Evolutionary conservation across 116 monocot species (phyloP).

Genomic region (Zostera marina): DNA sequence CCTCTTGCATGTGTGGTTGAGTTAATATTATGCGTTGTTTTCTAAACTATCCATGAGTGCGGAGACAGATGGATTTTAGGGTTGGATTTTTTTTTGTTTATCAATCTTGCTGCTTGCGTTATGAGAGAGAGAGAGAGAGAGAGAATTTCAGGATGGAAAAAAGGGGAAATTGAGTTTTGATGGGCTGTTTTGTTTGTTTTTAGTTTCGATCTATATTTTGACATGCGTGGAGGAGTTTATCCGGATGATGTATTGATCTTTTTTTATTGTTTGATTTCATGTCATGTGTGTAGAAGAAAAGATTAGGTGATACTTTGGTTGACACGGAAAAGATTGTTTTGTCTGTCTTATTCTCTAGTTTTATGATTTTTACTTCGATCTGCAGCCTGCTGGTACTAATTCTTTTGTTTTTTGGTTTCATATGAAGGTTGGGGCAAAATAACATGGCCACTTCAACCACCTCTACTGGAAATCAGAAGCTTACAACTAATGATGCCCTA

Average conservation of each 20-base stretch:
- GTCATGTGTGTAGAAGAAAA: background rate
- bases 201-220: background rate
- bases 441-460: constrained; percentile 13
- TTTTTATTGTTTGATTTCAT: background rate
- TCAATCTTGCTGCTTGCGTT: background rate
- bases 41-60: too few species aligned
- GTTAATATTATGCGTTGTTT: too few species aligned
- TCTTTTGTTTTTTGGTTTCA: background rate
- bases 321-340: background rate
- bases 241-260: background rate
- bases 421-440: constrained; percentile 16
- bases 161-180: background rate
- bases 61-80: too few species aligned
- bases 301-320: background rate
- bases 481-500: constrained; percentile 47
- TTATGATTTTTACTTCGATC: background rate
- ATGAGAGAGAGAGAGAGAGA: background rate
- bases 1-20: background rate
- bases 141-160: background rate
- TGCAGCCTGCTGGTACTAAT: background rate
- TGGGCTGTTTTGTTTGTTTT: background rate
- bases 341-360: background rate
- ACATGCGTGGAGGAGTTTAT: background rate
- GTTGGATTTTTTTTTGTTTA: background rate
- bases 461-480: constrained; percentile 21